Percentiles rank a stretch among this genome's conserved stretches.
Conservation (phyloP, 2,329 filamentous ascomycete genomes). For the Bipolaris victoriae region DNA sequence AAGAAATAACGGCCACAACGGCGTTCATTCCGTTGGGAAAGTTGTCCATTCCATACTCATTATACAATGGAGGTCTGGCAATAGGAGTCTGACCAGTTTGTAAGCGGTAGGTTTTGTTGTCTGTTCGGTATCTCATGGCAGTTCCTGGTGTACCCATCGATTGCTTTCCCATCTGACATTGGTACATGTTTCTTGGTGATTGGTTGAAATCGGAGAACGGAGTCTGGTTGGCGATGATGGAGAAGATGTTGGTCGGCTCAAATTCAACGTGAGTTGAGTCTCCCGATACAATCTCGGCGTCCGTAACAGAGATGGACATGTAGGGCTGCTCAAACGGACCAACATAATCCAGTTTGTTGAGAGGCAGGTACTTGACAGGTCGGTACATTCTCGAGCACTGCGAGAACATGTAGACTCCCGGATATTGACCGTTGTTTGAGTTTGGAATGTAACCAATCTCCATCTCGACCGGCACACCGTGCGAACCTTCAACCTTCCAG, state of each 20-base stretch:
- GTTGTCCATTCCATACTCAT: slow-evolving; percentile 95
- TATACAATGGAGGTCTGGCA: slow-evolving; percentile 89
- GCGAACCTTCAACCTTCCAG: slow-evolving; percentile 91
- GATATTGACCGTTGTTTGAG: slow-evolving; percentile 91
- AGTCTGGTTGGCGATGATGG: slow-evolving; percentile 97
- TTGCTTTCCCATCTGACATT: slow-evolving; percentile 84
- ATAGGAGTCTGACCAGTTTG: slow-evolving; percentile 97
- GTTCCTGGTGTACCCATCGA: slow-evolving; percentile 97
- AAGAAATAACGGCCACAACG: slow-evolving; percentile 96
- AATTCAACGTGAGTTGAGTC: slow-evolving; percentile 93
- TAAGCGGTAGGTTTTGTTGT: slow-evolving; percentile 95
- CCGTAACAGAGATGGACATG: slow-evolving; percentile 96
- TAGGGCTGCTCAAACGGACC: slow-evolving; percentile 96
- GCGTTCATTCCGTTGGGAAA: slow-evolving; percentile 97
- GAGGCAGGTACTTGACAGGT: slow-evolving; percentile 87
- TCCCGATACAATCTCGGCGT: slow-evolving; percentile 84
- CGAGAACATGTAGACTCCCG: slow-evolving; percentile 92
- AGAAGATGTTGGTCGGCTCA: slow-evolving; percentile 94
- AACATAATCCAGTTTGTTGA: slow-evolving; percentile 85
- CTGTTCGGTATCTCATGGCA: slow-evolving; percentile 82
- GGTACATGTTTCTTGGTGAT: slow-evolving; percentile 98
- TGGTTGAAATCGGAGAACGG: slow-evolving; percentile 99
- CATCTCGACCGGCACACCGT: slow-evolving; percentile 79
- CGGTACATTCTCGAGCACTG: slow-evolving; percentile 83
- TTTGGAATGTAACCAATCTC: slow-evolving; percentile 92